Percentiles rank a stretch among this genome's conserved stretches.
Conservation (phyloP, 805 yeast genomes). For the Nakazawaea wickerhamii region DNA sequence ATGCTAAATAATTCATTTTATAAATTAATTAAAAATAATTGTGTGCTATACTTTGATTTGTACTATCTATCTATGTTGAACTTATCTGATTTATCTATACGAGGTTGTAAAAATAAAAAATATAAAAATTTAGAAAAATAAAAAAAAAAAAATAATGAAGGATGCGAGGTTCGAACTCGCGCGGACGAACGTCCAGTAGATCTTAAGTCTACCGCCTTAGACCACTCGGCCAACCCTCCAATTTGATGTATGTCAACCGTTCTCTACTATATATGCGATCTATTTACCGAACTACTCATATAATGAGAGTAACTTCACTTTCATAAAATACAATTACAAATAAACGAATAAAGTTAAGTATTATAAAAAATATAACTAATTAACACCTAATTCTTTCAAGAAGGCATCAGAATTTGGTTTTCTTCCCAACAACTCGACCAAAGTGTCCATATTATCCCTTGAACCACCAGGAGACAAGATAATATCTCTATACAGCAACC, state of each 20-base stretch:
- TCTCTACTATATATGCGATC: too few species aligned
- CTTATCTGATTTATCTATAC: neutral
- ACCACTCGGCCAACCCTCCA: conserved; percentile 8
- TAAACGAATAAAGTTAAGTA: too few species aligned
- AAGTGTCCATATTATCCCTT: conserved; percentile 58
- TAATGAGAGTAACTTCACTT: too few species aligned
- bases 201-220: too few species aligned
- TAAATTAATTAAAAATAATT: neutral
- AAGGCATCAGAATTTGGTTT: conserved; percentile 72
- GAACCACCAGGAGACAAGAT: conserved; percentile 72
- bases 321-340: too few species aligned
- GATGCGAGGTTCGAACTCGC: conserved; percentile 9
- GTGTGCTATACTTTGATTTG: neutral
- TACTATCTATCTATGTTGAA: neutral
- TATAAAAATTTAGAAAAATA: neutral
- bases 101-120: neutral
- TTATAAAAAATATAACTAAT: too few species aligned
- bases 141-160: conserved; percentile 3
- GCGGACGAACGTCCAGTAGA: conserved; percentile 6
- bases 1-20: conserved; percentile 15
- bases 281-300: too few species aligned
- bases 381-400: conserved; percentile 56
- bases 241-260: neutral
- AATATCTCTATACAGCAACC: conserved; percentile 63
- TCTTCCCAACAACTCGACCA: conserved; percentile 67